Evolutionary conservation across 495 filamentous ascomycete species (phyloP), one percentile per base, ranked within the genome.

Genomic region (Penicillium turbatum): DNA sequence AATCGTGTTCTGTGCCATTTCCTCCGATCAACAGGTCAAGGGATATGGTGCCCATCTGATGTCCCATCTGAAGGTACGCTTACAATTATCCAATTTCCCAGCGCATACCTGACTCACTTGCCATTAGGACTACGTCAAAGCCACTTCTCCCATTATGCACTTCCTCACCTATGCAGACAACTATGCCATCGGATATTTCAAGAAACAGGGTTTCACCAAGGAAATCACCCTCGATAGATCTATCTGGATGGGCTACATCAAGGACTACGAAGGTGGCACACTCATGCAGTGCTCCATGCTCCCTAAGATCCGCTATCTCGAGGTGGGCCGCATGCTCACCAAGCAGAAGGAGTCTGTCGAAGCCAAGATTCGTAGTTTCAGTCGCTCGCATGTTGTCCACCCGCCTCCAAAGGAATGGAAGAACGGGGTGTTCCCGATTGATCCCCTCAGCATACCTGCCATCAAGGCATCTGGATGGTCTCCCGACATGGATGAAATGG

Each of bases 241-340:
- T 7, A 85, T 89, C 15, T 98, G 93, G 93, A 98, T 97, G 95
- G 93, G 93, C 27, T 98, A 97, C 65, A 98, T 98, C 69, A 98
- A 98, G 71, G 93, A 98, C 70, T 98, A 98, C 70, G 93, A 98
- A 73, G 93, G 93, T 27, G 93, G 93, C 38, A 98, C 93, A 0
- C 96, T 98, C 58, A 98, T 98, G 93, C 93, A 98, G 72, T 98
- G 93, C 69, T 87, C 87, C 41, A 97, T 98, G 93, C 80, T 98
- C 26, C 93, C 93, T 3, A 86, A 84, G 54, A 92, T 97, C 49
- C 88, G 95, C 48, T 98, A 97, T 69, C 83, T 98, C 1, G 93
- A 98, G 70, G 79, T 83, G 64, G 85, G 87, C n/a, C 86, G 91
- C 51, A 96, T 97, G 93, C 80, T 98, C 2, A 78, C 95, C 36